Conservation (phyloP, 441 rosid genomes). For the Populus hybrid region DNA sequence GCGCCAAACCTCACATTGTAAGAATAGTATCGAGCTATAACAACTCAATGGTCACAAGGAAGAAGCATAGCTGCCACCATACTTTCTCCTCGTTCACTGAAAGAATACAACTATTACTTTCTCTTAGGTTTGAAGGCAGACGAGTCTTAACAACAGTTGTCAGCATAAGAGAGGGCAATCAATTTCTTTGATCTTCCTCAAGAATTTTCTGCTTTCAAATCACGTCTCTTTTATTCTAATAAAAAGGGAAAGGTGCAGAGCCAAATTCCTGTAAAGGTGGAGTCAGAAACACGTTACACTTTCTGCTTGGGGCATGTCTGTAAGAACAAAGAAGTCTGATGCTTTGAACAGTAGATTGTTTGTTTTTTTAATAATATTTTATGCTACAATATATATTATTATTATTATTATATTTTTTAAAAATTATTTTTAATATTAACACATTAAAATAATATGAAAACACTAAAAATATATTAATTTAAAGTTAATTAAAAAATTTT, state of each 20-base stretch:
- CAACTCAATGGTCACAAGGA: not conserved
- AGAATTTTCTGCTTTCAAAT: conserved; percentile 8
- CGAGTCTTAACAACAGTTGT: not conserved
- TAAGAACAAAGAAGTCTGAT: conserved; percentile 9
- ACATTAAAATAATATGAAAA: too few species aligned
- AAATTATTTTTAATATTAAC: too few species aligned
- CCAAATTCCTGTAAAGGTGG: conserved; percentile 8
- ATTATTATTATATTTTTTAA: too few species aligned
- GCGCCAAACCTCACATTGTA: not conserved
- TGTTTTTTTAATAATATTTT: too few species aligned
- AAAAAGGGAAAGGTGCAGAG: conserved; percentile 2
- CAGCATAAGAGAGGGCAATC: not conserved
- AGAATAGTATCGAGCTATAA: not conserved
- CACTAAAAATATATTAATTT: too few species aligned
- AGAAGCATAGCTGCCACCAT: not conserved
- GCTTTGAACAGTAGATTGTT: not conserved
- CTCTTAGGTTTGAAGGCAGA: conserved; percentile 2
- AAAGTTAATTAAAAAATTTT: too few species aligned
- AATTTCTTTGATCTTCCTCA: not conserved
- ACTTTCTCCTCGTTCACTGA: not conserved
- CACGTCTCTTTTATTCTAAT: conserved; percentile 8
- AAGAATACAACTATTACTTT: not conserved
- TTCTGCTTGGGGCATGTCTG: conserved; percentile 9
- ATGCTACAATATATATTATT: too few species aligned
- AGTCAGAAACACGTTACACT: conserved; percentile 38